Conservation (phyloP, 1,139 yeast genomes). For the Magnusiomyces suaveolens region DNA sequence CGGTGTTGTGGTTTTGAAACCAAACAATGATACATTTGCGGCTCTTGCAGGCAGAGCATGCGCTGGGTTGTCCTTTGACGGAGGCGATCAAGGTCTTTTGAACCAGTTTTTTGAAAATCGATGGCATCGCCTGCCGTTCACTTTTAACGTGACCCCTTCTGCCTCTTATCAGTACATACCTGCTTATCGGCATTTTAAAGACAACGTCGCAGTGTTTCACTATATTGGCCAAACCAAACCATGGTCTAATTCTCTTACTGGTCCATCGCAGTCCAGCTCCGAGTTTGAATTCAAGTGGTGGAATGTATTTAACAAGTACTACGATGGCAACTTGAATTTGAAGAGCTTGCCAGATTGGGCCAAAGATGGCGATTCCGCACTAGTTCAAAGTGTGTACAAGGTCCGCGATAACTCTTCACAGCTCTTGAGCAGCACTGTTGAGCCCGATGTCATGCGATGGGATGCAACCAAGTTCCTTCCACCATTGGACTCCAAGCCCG, state of each 20-base stretch:
- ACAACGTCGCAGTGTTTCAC: slow-evolving; percentile 56
- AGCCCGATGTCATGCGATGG: slow-evolving; percentile 33
- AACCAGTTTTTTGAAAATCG: slow-evolving; percentile 62
- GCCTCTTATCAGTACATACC: slow-evolving; percentile 76
- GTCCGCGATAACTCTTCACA: too few species aligned
- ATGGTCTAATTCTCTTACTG: slow-evolving; percentile 41
- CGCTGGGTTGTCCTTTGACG: slow-evolving; percentile 61
- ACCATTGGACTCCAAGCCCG: slow-evolving; percentile 34
- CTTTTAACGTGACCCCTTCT: slow-evolving; percentile 78
- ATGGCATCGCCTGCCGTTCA: slow-evolving; percentile 68
- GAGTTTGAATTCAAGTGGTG: slow-evolving; percentile 35
- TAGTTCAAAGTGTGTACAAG: neutral
- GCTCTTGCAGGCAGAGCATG: slow-evolving; percentile 35
- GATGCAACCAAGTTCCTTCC: slow-evolving; percentile 37
- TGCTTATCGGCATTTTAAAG: slow-evolving; percentile 54
- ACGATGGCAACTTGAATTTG: slow-evolving; percentile 20
- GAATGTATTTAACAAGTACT: slow-evolving; percentile 37
- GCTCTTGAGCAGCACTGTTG: too few species aligned
- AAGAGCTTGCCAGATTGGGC: slow-evolving; percentile 4
- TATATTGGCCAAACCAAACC: slow-evolving; percentile 80
- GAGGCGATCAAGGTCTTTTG: slow-evolving; percentile 90
- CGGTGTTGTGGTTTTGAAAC: slow-evolving; percentile 67
- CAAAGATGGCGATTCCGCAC: neutral
- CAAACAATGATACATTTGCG: slow-evolving; percentile 41
- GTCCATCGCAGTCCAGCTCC: slow-evolving; percentile 11